Conservation (phyloP, 208 protist genomes). For the Zelonia costaricensis region DNA sequence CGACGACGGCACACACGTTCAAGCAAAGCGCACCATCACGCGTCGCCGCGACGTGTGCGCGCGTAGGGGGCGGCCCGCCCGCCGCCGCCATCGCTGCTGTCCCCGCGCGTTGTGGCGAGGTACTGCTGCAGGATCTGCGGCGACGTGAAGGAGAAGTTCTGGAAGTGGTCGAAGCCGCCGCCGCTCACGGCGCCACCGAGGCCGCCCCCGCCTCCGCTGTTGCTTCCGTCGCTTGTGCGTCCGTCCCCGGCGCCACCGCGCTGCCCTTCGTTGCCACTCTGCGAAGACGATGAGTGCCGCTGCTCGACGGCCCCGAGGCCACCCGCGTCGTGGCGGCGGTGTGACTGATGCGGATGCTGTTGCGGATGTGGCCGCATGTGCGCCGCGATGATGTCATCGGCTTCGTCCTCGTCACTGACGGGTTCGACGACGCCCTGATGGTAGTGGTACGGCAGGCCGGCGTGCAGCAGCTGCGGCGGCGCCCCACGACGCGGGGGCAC, state of each 20-base stretch:
- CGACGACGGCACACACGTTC: no score
- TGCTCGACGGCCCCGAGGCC: no score
- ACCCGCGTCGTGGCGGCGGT: no score
- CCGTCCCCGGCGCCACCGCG: not conserved
- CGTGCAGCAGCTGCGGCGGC: not conserved
- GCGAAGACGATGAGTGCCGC: not conserved
- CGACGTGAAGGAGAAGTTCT: slow-evolving; percentile 51
- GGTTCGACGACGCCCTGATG: no score
- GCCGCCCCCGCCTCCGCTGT: slow-evolving; percentile 4
- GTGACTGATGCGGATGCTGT: no score
- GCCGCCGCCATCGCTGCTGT: not conserved
- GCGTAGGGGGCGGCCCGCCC: not conserved
- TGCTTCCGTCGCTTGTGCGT: not conserved
- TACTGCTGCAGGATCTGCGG: slow-evolving; percentile 32
- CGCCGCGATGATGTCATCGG: not conserved
- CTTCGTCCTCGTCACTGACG: not conserved
- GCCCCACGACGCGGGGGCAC: not conserved
- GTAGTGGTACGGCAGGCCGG: not conserved
- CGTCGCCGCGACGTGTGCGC: no score
- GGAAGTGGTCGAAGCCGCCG: slow-evolving; percentile 37
- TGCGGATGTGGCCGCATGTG: no score
- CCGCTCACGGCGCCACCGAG: not conserved
- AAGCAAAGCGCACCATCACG: no score
- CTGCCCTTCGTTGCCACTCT: not conserved
- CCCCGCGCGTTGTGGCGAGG: slow-evolving; percentile 10